A percentile compares a stretch with the other conserved stretches of the same genome.
These are phyloP conservation scores for Thalassiosira mediterranea DNA, from an alignment of 352 stramenopile genomes.

Conservation along the genomic window DNA sequence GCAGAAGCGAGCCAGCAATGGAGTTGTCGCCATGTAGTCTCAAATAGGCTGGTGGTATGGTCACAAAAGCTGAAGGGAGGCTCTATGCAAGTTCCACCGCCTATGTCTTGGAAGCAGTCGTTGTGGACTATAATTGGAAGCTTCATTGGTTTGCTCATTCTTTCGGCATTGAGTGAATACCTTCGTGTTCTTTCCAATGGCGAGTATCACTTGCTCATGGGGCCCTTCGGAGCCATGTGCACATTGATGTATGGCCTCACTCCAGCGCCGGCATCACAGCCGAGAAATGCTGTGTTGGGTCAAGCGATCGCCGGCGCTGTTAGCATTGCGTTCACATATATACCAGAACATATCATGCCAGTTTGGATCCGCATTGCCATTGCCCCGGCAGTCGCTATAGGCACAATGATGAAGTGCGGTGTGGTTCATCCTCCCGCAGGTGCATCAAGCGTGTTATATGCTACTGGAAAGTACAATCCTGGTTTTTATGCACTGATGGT, in stretches of 20 bases:
- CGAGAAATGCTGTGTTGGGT: conserved; percentile 52
- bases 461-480: neutral
- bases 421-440: conserved; percentile 61
- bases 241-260: conserved; percentile 55
- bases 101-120: neutral
- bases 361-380: conserved; percentile 25
- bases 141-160: conserved; percentile 20
- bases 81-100: neutral
- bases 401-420: conserved; percentile 47
- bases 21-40: no score
- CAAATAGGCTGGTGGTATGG: no score
- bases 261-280: conserved; percentile 57
- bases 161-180: conserved; percentile 15
- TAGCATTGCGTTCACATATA: neutral
- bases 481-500: neutral
- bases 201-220: conserved; percentile 2
- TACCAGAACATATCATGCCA: neutral
- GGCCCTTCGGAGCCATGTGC: conserved; percentile 57
- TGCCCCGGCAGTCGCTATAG: conserved; percentile 33
- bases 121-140: conserved; percentile 6
- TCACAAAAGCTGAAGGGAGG: neutral
- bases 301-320: conserved; percentile 35
- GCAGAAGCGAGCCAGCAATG: no score
- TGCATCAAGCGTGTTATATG: neutral
- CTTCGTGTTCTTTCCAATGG: neutral